These are phyloP conservation scores for Phytophthora meadii DNA, from an alignment of 352 stramenopile genomes.

Conservation along the genomic window DNA sequence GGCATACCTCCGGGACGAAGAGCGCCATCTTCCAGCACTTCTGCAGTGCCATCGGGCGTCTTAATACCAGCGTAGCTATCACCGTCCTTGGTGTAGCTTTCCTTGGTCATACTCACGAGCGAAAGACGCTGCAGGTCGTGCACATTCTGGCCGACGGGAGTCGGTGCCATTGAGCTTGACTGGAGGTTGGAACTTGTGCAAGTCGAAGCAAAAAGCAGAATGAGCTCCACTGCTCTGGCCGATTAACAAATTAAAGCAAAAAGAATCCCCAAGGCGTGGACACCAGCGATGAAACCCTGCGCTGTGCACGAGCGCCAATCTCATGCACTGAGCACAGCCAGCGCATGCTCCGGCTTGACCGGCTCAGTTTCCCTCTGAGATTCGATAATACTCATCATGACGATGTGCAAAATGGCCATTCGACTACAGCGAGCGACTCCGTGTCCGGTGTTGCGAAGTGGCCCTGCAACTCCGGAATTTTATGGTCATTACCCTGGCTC, in stretches of 20 bases:
- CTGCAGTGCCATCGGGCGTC: constrained; percentile 32
- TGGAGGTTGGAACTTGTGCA: constrained; percentile 13
- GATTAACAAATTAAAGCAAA: constrained; percentile 32
- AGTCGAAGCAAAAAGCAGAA: constrained; percentile 25
- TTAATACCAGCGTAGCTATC: constrained; percentile 41
- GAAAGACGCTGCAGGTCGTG: constrained; percentile 48
- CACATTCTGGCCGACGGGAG: constrained; percentile 32
- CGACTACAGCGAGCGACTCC: background rate
- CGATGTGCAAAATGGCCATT: constrained; percentile 24
- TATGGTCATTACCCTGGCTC: constrained; percentile 15
- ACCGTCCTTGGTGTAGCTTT: constrained; percentile 38
- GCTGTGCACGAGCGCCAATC: constrained; percentile 24
- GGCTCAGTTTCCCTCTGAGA: constrained; percentile 9
- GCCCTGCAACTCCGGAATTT: constrained; percentile 21
- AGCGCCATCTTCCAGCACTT: constrained; percentile 43
- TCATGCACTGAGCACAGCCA: constrained; percentile 31
- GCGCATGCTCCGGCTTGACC: constrained; percentile 27
- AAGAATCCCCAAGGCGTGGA: constrained; percentile 1
- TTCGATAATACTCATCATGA: constrained; percentile 14
- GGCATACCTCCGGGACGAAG: constrained; percentile 44
- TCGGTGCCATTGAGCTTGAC: constrained; percentile 27
- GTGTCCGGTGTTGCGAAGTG: constrained; percentile 8
- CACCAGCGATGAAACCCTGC: constrained; percentile 7
- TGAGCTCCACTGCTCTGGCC: constrained; percentile 17
- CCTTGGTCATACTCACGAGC: constrained; percentile 40